A percentile compares a stretch with the other conserved stretches of the same genome.
Conservation (phyloP, 1,284 basidiomycete species). For the Cryptococcus deneoformans region DNA sequence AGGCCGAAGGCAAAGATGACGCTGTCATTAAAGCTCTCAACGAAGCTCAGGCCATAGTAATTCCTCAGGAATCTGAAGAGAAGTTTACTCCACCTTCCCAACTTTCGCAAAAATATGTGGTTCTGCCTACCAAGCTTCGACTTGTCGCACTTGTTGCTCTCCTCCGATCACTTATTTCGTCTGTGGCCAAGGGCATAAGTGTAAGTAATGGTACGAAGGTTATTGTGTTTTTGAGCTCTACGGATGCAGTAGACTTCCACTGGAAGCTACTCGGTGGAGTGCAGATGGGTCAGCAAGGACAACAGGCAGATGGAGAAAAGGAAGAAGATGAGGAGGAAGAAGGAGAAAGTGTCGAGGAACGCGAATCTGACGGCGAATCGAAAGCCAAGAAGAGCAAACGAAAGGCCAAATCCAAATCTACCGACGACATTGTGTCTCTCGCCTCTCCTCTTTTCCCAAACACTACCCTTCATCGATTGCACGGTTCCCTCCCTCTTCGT, state of each 20-base stretch:
- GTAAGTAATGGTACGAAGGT: conserved; percentile 55
- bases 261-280: conserved; percentile 82
- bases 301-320: conserved; percentile 36
- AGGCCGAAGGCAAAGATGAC: conserved; percentile 13
- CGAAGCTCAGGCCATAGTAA: conserved; percentile 24
- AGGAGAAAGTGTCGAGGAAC: conserved; percentile 39
- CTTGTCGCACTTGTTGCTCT: conserved; percentile 88
- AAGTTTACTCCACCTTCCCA: conserved; percentile 94
- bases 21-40: conserved; percentile 24
- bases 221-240: conserved; percentile 95
- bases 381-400: conserved; percentile 18
- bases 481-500: conserved; percentile 83
- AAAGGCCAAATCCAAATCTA: conserved; percentile 24
- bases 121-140: conserved; percentile 90
- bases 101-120: conserved; percentile 86
- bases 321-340: conserved; percentile 30
- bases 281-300: conserved; percentile 59
- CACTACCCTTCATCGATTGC: conserved; percentile 82
- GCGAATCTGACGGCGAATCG: conserved; percentile 22
- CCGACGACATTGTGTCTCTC: conserved; percentile 55
- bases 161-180: conserved; percentile 67
- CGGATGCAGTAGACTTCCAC: conserved; percentile 96
- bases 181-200: conserved; percentile 32
- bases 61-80: conserved; percentile 46
- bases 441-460: conserved; percentile 76